Conservation (phyloP, 2,329 filamentous ascomycete species). For the Penicillium rolfsii region DNA sequence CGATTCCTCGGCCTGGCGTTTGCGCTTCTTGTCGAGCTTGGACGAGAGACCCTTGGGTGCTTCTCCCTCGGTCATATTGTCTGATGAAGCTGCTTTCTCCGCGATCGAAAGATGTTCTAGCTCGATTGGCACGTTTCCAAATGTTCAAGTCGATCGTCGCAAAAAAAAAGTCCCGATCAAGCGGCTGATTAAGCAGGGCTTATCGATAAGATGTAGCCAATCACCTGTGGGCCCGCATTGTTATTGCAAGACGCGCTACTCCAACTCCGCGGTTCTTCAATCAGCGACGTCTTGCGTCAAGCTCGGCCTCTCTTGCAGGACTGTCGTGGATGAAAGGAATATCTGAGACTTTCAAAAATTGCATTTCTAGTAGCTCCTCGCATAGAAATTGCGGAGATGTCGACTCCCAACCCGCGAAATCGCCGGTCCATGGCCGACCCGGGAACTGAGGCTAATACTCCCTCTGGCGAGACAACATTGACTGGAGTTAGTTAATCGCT, state of each 20-base stretch:
- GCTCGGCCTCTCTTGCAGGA: background rate
- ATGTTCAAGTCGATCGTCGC: conserved; percentile 16
- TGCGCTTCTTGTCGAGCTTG: conserved; percentile 47
- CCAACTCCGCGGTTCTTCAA: conserved; percentile 4
- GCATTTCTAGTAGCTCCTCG: background rate
- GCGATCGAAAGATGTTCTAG: background rate
- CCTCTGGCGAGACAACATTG: conserved; percentile 35
- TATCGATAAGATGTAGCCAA: conserved; percentile 40
- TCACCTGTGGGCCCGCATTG: conserved; percentile 23
- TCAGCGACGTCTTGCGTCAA: background rate
- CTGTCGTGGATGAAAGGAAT: too few species aligned
- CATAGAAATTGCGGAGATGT: conserved; percentile 24
- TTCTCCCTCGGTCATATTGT: conserved; percentile 27
- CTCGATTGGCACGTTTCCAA: conserved; percentile 11
- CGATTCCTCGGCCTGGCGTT: conserved; percentile 41
- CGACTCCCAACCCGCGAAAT: conserved; percentile 36
- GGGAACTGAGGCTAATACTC: conserved; percentile 29
- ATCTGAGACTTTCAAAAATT: background rate
- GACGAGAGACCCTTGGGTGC: conserved; percentile 34
- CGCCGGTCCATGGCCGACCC: conserved; percentile 33
- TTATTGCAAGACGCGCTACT: conserved; percentile 26
- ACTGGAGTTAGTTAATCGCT: conserved; percentile 27
- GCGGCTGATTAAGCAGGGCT: conserved; percentile 35
- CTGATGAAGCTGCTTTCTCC: background rate
- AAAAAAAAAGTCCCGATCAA: conserved; percentile 21